Evolutionary conservation across 306 rosid genomes (phyloP), one percentile per base, ranked within the genome.

Genomic region (Lotus japonicus): DNA sequence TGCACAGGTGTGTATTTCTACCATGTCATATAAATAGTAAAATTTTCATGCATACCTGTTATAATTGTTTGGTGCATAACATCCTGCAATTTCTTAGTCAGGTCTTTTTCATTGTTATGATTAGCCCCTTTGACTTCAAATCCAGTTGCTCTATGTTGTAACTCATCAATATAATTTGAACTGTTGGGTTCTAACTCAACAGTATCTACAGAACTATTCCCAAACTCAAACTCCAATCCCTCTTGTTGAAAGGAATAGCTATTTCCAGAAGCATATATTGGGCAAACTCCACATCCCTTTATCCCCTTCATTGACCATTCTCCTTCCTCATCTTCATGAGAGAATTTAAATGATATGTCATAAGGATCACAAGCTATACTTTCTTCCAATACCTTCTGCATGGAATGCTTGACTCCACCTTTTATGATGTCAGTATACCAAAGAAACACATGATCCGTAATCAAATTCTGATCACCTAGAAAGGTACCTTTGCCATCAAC

Each of bases 221-320:
- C 66, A 9, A 60, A 41, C 39, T 21, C 54, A 39, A 23, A 19
- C 21, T 43, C 55, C 21, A 13, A 7, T 8, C 17, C 43, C 13
- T n/a, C 13, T 3, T 51, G 21, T 18, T 4, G 5, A 7, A 7
- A 35, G n/a, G n/a, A 18, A 3, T 21, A 1, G 23, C 6, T 5
- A 12, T n/a, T 19, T 23, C 15, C 10, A 1, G 11, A n/a, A 11
- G 41, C 26, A 44, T 63, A 44, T 4, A 44, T 26, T 5, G 69
- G 75, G 67, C 0, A 44, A 17, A 70, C 7, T 2, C 58, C 66
- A 44, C 75, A 45, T 10, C 58, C 66, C n/a, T 11, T 70, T 46
- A 70, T 57, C 46, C 49, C 9, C 46, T 56, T 11, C 7, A 18
- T 11, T 6, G 51, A 18, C 46, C 36, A 11, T 11, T 44, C 46